Evolutionary conservation across 768 basidiomycete genomes (phyloP).

Genomic region (Saitozyma podzolica): DNA sequence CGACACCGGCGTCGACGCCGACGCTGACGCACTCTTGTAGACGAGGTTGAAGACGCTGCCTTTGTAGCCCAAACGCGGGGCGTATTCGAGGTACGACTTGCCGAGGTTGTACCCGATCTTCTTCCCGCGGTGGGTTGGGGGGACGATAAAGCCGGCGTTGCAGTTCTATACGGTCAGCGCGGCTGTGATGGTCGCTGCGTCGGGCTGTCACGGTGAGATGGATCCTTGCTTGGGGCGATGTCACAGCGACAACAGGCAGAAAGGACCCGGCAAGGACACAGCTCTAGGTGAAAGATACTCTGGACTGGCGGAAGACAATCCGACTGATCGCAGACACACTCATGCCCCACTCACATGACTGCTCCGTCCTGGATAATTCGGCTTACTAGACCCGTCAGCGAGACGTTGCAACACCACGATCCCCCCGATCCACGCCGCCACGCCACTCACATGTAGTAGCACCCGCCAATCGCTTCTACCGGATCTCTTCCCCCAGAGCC

Average conservation of each 20-base stretch:
- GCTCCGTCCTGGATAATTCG: conserved; percentile 83
- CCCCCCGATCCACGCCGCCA: neutral
- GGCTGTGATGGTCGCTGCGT: neutral
- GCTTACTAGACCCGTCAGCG: conserved; percentile 33
- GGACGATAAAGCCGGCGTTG: conserved; percentile 86
- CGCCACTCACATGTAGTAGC: conserved; percentile 48
- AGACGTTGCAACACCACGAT: neutral
- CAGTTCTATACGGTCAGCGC: conserved; percentile 62
- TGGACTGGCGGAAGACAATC: too few relatives aligned
- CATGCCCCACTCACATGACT: conserved; percentile 67
- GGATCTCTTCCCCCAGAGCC: conserved; percentile 29
- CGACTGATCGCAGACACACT: too few relatives aligned
- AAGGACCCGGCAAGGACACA: too few relatives aligned
- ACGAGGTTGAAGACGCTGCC: conserved; percentile 79
- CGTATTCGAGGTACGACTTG: conserved; percentile 75
- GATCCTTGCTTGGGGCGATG: neutral
- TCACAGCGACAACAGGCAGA: neutral
- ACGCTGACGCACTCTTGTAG: conserved; percentile 61
- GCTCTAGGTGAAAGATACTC: too few relatives aligned
- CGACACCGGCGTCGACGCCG: too few relatives aligned
- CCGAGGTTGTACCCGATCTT: conserved; percentile 74
- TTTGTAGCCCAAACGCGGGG: conserved; percentile 62
- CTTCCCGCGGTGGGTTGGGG: conserved; percentile 62
- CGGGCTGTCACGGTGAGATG: neutral
- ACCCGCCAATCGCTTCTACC: conserved; percentile 63